These are phyloP conservation scores for Chaetomiaceae sp. DNA, from an alignment of 2,329 filamentous ascomycete genomes.

Conservation along the genomic window DNA sequence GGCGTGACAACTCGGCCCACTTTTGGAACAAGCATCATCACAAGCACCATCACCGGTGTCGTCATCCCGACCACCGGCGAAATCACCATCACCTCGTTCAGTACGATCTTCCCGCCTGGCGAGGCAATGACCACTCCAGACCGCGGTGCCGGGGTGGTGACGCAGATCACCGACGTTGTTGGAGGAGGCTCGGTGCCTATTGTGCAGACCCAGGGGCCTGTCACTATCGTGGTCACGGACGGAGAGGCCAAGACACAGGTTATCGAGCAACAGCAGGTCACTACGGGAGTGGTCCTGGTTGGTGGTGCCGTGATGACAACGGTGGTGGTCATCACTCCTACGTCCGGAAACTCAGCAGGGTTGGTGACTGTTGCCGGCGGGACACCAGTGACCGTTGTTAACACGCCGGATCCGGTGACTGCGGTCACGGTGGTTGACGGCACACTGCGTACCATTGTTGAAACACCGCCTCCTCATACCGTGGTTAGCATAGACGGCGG, in stretches of 20 bases:
- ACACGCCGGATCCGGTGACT: conserved; percentile 14
- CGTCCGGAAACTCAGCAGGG: conserved; percentile 4
- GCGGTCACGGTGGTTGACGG: conserved; percentile 13
- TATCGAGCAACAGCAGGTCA: conserved; percentile 5
- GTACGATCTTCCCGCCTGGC: conserved; percentile 16
- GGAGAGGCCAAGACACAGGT: conserved; percentile 19
- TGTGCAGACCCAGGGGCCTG: conserved; percentile 22
- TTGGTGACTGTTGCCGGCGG: conserved; percentile 21
- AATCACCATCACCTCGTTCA: conserved; percentile 24
- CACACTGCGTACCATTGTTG: conserved; percentile 14
- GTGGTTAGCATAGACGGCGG: conserved; percentile 18
- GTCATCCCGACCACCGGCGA: conserved; percentile 22
- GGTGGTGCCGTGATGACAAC: conserved; percentile 19
- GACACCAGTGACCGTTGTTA: conserved; percentile 20
- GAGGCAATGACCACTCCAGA: background rate
- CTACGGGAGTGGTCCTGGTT: conserved; percentile 17
- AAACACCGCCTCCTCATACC: conserved; percentile 21
- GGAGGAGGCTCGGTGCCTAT: conserved; percentile 22
- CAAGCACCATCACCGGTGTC: conserved; percentile 18
- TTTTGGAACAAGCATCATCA: background rate
- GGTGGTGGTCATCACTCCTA: conserved; percentile 22
- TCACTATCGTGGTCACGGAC: conserved; percentile 17
- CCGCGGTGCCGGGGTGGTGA: conserved; percentile 20
- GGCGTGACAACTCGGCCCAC: conserved; percentile 2
- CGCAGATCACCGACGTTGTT: conserved; percentile 24